These are phyloP conservation scores for Staphylotrichum longicolle DNA, from an alignment of 495 filamentous ascomycete genomes.

Conservation along the genomic window DNA sequence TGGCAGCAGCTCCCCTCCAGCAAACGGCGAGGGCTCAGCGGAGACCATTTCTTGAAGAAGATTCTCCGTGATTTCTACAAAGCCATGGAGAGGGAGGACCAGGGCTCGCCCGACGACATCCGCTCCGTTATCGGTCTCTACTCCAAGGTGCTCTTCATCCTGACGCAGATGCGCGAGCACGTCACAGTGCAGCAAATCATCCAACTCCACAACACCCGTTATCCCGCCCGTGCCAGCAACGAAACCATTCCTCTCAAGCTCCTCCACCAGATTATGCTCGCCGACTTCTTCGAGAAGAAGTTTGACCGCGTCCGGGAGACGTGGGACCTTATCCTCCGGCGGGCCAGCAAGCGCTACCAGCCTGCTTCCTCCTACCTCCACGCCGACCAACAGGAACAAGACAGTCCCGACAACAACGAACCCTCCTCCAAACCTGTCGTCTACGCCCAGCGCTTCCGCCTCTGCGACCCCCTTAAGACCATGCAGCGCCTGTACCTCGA, in stretches of 20 bases:
- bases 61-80: constrained; percentile 32
- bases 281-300: constrained; percentile 54
- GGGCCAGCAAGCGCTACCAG: constrained; percentile 44
- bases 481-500: constrained; percentile 59
- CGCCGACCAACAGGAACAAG: constrained; percentile 1
- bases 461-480: constrained; percentile 55
- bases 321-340: constrained; percentile 61
- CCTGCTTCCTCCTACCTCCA: constrained; percentile 2
- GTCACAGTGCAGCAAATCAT: constrained; percentile 56
- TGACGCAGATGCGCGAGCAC: constrained; percentile 57
- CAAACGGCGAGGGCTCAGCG: constrained; percentile 26
- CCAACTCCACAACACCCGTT: constrained; percentile 47
- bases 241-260: constrained; percentile 53
- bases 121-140: constrained; percentile 54
- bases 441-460: constrained; percentile 55
- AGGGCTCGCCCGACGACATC: constrained; percentile 22
- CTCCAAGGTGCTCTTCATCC: constrained; percentile 55
- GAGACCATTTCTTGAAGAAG: constrained; percentile 23
- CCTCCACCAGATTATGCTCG: constrained; percentile 63
- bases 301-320: constrained; percentile 59
- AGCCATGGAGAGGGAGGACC: constrained; percentile 15
- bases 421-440: constrained; percentile 40
- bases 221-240: constrained; percentile 30
- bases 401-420: neutral
- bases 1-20: constrained; percentile 32